A percentile compares a stretch with the other conserved stretches of the same genome.
These are phyloP conservation scores for Mollisia scopiformis DNA, from an alignment of 2,329 filamentous ascomycete species.

Conservation along the genomic window DNA sequence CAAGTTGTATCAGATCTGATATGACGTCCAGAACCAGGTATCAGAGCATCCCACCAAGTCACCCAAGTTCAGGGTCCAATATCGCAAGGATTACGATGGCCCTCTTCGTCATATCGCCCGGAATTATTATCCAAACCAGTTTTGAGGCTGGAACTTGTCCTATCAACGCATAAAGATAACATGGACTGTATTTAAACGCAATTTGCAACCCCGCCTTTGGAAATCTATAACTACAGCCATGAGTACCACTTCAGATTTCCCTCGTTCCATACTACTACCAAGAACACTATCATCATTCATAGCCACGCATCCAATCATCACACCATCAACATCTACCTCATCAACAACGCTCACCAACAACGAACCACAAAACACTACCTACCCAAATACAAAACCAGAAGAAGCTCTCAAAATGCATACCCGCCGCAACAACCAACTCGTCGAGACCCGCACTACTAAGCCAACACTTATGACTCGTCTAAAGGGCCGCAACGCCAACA, in stretches of 20 bases:
- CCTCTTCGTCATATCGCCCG: slow-evolving; percentile 1
- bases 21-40: slow-evolving; percentile 17
- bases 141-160: slow-evolving; percentile 5
- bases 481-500: slow-evolving; percentile 43
- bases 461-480: slow-evolving; percentile 59
- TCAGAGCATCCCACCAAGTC: background rate
- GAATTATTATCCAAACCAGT: slow-evolving; percentile 1
- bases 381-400: slow-evolving; percentile 7
- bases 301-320: slow-evolving; percentile 9
- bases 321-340: slow-evolving; percentile 9
- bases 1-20: background rate
- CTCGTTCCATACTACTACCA: slow-evolving; percentile 9
- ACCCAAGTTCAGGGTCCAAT: background rate
- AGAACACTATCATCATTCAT: slow-evolving; percentile 25
- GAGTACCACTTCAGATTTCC: slow-evolving; percentile 7
- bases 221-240: slow-evolving; percentile 21
- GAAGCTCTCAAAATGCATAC: slow-evolving; percentile 25
- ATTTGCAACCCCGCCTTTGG: background rate
- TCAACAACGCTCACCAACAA: slow-evolving; percentile 6
- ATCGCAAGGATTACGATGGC: background rate
- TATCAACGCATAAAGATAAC: slow-evolving; percentile 6
- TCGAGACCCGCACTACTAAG: slow-evolving; percentile 42
- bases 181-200: background rate
- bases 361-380: background rate
- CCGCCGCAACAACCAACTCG: slow-evolving; percentile 38